phyloP scores from a whole-genome alignment of 768 basidiomycete species.

The Pisolithus sp. region DNA sequence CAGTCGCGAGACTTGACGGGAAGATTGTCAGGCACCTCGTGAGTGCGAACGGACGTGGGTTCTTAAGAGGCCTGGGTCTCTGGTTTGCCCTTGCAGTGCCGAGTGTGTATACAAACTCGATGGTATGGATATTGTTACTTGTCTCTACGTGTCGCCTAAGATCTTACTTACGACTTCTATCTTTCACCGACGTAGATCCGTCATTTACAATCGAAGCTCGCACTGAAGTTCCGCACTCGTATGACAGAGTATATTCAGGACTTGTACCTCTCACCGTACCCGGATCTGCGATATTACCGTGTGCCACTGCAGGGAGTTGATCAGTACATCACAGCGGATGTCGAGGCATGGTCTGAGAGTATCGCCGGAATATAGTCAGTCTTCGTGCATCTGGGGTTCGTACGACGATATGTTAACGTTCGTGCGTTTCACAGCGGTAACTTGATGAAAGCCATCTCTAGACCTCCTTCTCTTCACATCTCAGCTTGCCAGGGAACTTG shows the following conservation, averaged over 20 bases:
- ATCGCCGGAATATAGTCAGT: slow-evolving; percentile 78
- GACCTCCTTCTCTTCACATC: slow-evolving; percentile 90
- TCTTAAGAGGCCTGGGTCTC: slow-evolving; percentile 69
- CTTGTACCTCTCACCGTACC: slow-evolving; percentile 76
- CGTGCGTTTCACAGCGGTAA: slow-evolving; percentile 58
- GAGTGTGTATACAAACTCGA: slow-evolving; percentile 91
- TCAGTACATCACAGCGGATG: slow-evolving; percentile 90
- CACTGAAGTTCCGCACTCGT: slow-evolving; percentile 76
- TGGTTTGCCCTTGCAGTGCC: slow-evolving; percentile 93
- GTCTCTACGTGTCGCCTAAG: neutral
- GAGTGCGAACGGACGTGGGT: slow-evolving; percentile 79
- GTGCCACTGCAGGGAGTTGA: slow-evolving; percentile 69
- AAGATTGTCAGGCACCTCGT: slow-evolving; percentile 85
- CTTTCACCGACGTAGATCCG: slow-evolving; percentile 53
- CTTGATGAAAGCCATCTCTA: slow-evolving; percentile 83
- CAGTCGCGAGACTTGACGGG: slow-evolving; percentile 85
- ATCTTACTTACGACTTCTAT: neutral
- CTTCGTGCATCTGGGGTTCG: neutral
- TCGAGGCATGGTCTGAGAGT: slow-evolving; percentile 82
- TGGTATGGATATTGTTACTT: slow-evolving; percentile 44
- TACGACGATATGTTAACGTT: neutral
- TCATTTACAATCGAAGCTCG: slow-evolving; percentile 81
- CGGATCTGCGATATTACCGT: slow-evolving; percentile 65
- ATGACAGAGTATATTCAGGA: slow-evolving; percentile 89
- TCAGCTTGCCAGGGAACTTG: slow-evolving; percentile 82